Evolutionary conservation across 768 basidiomycete genomes (phyloP).

Genomic region (Pulveroboletus sp.): DNA sequence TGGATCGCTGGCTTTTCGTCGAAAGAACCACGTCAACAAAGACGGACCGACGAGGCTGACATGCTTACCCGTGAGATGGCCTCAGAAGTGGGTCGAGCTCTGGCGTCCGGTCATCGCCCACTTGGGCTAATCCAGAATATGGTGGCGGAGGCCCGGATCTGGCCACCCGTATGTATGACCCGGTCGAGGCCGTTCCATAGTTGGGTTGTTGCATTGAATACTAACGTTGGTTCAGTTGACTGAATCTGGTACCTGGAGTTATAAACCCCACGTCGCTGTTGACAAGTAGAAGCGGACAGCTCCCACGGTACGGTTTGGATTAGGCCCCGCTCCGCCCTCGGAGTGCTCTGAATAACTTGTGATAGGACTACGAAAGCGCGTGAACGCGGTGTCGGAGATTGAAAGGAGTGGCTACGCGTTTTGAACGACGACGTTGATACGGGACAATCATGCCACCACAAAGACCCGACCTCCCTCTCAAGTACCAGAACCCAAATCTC

Average conservation of each 20-base stretch:
- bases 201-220: no score
- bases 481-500: conserved; percentile 49
- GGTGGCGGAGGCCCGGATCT: no score
- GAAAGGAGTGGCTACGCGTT: conserved; percentile 32
- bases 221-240: no score
- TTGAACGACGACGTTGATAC: conserved; percentile 29
- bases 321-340: no score
- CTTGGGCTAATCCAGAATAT: conserved; percentile 1
- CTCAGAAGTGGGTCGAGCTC: not conserved
- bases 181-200: no score
- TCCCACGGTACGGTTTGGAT: no score
- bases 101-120: not conserved
- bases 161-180: no score
- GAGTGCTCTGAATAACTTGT: no score
- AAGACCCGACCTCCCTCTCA: conserved; percentile 51
- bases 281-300: no score
- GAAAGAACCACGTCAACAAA: not conserved
- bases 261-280: no score
- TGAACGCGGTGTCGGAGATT: conserved; percentile 31
- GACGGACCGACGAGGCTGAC: not conserved
- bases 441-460: conserved; percentile 29
- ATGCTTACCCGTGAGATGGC: conserved; percentile 6
- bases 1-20: not conserved
- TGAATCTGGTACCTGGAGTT: no score
- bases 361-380: no score